Base-by-base conservation (phyloP, 2,329 filamentous ascomycete genomes). In the Paracamarosporium sp. region DNA sequence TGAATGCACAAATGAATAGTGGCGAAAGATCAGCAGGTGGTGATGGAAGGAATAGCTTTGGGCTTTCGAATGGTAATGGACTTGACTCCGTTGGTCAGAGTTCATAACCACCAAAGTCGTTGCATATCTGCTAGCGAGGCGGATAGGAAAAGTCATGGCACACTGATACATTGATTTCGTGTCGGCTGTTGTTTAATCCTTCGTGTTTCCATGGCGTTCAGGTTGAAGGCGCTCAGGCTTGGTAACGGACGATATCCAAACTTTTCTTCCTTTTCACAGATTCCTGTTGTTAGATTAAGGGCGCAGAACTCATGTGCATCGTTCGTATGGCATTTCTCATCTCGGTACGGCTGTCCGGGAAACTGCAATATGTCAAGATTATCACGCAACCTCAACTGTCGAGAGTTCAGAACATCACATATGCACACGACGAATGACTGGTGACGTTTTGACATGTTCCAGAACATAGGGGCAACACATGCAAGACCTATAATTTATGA, bases 1-100 rank as follows among this genome's bases (percentile, higher is more conserved):
- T 68, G 58, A 52, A 15, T 5, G 13, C 44, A 12, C 52, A 53
- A 2, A 60, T 61, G 22, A 62, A 60, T 15, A 55, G 63, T 9
- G 61, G 66, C 12, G 65, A 71, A 15, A 58, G 54, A 20, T 62
- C 69, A 8, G 60, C 69, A 15, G 62, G 62, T 8, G 57, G 57
- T 22, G 66, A 71, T 48, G 63, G 61, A 31, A 59, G 65, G 27
- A 66, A 63, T 43, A 65, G 56, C 56, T 67, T 67, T 41, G 55
- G 57, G 6, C 55, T 68, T 38, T 40, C 63, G 31, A 66, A 57
- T 35, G 59, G 55, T 31, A 57, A 25, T 40, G 65, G 62, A 4
- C 58, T 69, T 4, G 67, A 70, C 20, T 56, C 52, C 9, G 44
- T 47, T 8, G 20, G 28, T 22, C 44, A 47, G 30, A 47, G 11